Conservation (phyloP, 306 rosid genomes). For the Fagus sylvatica region DNA sequence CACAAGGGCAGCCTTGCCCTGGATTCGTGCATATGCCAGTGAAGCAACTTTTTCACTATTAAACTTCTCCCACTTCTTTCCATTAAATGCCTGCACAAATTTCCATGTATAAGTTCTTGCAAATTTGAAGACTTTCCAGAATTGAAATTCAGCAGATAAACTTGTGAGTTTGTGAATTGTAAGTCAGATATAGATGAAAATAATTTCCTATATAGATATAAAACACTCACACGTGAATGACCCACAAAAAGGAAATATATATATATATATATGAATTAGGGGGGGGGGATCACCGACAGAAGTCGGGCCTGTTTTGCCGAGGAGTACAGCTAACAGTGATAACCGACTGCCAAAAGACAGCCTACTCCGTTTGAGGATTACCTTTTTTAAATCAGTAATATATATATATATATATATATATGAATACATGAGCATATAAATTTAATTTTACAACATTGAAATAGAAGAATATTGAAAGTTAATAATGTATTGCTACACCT, state of each 20-base stretch:
- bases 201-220: neutral
- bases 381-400: too few relatives aligned
- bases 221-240: neutral
- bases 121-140: neutral
- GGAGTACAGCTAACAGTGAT: too few relatives aligned
- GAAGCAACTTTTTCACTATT: slow-evolving; percentile 94
- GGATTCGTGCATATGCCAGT: slow-evolving; percentile 89
- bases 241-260: neutral
- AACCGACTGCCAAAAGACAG: too few relatives aligned
- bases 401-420: neutral
- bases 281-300: too few relatives aligned
- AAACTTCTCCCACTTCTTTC: slow-evolving; percentile 95
- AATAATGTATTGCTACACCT: neutral
- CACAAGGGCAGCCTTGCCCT: slow-evolving; percentile 91
- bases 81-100: slow-evolving; percentile 74
- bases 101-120: slow-evolving; percentile 11
- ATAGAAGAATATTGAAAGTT: slow-evolving; percentile 1
- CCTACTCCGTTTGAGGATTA: too few relatives aligned
- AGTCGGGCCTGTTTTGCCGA: too few relatives aligned
- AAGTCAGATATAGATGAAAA: slow-evolving; percentile 7
- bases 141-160: slow-evolving; percentile 2
- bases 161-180: slow-evolving; percentile 14
- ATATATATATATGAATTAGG: too few relatives aligned
- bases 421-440: slow-evolving; percentile 7
- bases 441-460: neutral